These are phyloP conservation scores for Hamamelis virginiana DNA, from an alignment of 164 flowering plant genomes.

Conservation along the genomic window DNA sequence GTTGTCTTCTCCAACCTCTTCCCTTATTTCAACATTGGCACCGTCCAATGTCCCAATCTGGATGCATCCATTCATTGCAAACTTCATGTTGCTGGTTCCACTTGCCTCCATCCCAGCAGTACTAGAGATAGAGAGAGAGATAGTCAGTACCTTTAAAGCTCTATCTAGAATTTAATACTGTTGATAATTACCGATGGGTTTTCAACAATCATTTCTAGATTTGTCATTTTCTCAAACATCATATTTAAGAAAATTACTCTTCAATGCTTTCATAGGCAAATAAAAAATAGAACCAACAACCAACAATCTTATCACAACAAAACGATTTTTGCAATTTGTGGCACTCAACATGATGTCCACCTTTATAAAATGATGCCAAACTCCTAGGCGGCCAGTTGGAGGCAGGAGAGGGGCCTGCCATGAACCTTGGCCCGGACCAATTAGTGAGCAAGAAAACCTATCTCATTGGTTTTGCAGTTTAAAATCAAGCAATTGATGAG, in stretches of 20 bases:
- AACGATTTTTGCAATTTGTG: too few relatives aligned
- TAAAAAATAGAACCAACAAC: not conserved
- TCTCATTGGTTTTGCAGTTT: not conserved
- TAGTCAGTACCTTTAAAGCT: conserved; percentile 1
- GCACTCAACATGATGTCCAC: too few relatives aligned
- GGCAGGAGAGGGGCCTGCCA: not conserved
- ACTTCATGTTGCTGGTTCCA: conserved; percentile 99
- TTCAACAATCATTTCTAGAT: not conserved
- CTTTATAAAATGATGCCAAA: too few relatives aligned
- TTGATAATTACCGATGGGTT: not conserved
- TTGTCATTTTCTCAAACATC: not conserved
- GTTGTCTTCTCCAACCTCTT: conserved; percentile 93
- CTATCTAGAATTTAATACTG: not conserved
- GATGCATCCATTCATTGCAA: conserved; percentile 93
- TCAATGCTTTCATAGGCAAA: not conserved
- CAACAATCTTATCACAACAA: too few relatives aligned
- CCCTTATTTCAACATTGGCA: conserved; percentile 93
- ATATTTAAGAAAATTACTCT: not conserved
- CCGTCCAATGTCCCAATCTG: conserved; percentile 95
- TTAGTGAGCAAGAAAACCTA: not conserved
- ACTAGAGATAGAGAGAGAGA: conserved; percentile 30
- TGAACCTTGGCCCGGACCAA: not conserved
- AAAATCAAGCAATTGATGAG: not conserved
- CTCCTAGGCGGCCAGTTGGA: too few relatives aligned
- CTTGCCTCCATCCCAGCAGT: conserved; percentile 99